Base-by-base conservation (phyloP, 2,329 filamentous ascomycete genomes). In the Cercospora janseana region DNA sequence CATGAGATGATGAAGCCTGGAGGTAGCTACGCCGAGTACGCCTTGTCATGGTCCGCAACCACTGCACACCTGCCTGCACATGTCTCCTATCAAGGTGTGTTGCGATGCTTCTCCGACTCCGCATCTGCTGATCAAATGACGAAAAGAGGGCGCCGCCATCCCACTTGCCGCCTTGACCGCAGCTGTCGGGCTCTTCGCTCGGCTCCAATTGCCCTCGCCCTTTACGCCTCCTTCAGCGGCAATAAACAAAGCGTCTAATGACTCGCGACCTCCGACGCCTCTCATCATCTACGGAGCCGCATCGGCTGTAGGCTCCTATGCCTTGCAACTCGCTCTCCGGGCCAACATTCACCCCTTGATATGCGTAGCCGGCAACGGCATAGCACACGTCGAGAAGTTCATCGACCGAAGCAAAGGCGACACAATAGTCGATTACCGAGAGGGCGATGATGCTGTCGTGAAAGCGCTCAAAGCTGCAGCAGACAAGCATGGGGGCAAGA, bases 1-100 rank as follows among this genome's bases (percentile, higher is more conserved):
- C 74, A 77, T 55, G 65, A 69, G 54, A 82, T 84, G 73, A 58
- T 66, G 34, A 67, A 68, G 0, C 70, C 74, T 0, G 62, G 72
- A 27, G 82, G 82, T 2, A 75, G 71, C 6, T 86, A 77, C 53
- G 82, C 81, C 3, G 81, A 85, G 60, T 85, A 84, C 56, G 78
- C 80, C 2, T 66, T 84, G 8, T 75, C 76, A 0, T 76, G 72
- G 66, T 72, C 74, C 26, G 71, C 78, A 58, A 79, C 79, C 0
- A 82, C 80, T 0, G 82, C 83, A 60, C 76, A 76, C 56, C 68
- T 82, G 13, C 77, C 79, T 0, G 54, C 69, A 24, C 64, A 70
- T 13, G 71, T 72, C 2, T 72, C 69, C 15, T 81, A 79, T 45
- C 77, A 82, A 64, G 76, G 75, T 74, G 60, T 6, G 58, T 13